These are phyloP conservation scores for Gossypium arboreum DNA, from an alignment of 345 rosid species.

Conservation along the genomic window DNA sequence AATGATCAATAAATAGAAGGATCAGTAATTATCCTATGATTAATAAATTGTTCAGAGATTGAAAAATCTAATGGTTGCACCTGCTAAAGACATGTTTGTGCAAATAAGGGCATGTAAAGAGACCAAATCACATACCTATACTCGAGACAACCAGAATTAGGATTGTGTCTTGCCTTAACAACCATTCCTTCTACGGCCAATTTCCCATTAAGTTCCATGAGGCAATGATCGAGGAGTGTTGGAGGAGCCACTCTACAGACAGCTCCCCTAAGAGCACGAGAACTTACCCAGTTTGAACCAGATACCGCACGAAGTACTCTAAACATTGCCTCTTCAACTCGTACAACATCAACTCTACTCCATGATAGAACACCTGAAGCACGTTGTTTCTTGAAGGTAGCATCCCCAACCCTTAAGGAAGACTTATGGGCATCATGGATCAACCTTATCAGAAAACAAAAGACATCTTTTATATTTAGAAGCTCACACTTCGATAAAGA, in stretches of 20 bases:
- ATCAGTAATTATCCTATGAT: neutral
- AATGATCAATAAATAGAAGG: neutral
- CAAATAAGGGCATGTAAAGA: neutral
- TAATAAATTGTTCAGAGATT: neutral
- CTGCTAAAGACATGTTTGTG: neutral
- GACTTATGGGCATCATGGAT: conserved; percentile 39
- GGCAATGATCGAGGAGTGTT: conserved; percentile 55
- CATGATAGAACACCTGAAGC: conserved; percentile 28
- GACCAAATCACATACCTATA: conserved; percentile 41
- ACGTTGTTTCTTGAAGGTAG: conserved; percentile 24
- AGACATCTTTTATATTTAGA: conserved; percentile 48
- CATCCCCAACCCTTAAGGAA: conserved; percentile 27
- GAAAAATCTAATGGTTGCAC: neutral
- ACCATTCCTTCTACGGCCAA: conserved; percentile 40
- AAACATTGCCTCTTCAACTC: conserved; percentile 54
- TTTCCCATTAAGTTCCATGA: conserved; percentile 50
- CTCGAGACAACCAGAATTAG: conserved; percentile 45
- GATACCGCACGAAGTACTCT: conserved; percentile 58
- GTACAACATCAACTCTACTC: conserved; percentile 40
- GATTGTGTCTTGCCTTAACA: conserved; percentile 39
- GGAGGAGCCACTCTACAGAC: conserved; percentile 49
- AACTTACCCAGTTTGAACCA: conserved; percentile 58
- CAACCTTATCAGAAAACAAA: conserved; percentile 42
- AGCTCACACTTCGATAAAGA: conserved; percentile 49
- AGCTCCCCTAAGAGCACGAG: conserved; percentile 58